Evolutionary conservation across 371 early-diverging fungal species (phyloP).

Genomic region (Lichtheimia ornata): DNA sequence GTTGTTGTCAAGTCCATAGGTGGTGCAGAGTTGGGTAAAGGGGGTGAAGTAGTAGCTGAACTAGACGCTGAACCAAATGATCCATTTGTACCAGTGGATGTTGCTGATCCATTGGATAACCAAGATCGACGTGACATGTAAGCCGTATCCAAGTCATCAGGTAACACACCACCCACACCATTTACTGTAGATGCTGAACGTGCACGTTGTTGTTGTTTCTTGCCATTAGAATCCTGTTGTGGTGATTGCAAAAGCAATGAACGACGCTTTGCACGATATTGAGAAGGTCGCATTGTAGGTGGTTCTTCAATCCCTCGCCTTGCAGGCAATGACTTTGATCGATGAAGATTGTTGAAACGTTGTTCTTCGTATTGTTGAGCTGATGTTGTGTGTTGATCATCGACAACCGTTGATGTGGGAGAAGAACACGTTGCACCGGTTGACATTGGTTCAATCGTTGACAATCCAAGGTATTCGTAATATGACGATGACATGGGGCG

Average conservation of each 20-base stretch:
- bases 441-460: conserved; percentile 3
- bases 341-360: conserved; percentile 10
- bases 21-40: background rate
- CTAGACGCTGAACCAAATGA: conserved; percentile 14
- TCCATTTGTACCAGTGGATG: conserved; percentile 16
- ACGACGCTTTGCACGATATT: conserved; percentile 51
- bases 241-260: conserved; percentile 41
- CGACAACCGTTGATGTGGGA: background rate
- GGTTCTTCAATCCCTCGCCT: conserved; percentile 14
- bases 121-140: conserved; percentile 12
- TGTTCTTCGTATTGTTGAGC: conserved; percentile 18
- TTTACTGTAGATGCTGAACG: conserved; percentile 17
- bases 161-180: conserved; percentile 22
- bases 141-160: conserved; percentile 12
- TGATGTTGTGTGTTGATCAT: background rate
- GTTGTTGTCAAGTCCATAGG: background rate
- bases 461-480: conserved; percentile 35
- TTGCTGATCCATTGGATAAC: conserved; percentile 27
- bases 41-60: conserved; percentile 8
- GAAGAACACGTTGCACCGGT: background rate
- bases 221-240: conserved; percentile 5
- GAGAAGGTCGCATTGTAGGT: conserved; percentile 41
- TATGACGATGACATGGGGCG: conserved; percentile 73
- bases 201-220: conserved; percentile 11
- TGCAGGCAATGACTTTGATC: conserved; percentile 16